Evolutionary conservation across 306 rosid genomes (phyloP), one percentile per base, ranked within the genome.

Genomic region (Urtica urens): DNA sequence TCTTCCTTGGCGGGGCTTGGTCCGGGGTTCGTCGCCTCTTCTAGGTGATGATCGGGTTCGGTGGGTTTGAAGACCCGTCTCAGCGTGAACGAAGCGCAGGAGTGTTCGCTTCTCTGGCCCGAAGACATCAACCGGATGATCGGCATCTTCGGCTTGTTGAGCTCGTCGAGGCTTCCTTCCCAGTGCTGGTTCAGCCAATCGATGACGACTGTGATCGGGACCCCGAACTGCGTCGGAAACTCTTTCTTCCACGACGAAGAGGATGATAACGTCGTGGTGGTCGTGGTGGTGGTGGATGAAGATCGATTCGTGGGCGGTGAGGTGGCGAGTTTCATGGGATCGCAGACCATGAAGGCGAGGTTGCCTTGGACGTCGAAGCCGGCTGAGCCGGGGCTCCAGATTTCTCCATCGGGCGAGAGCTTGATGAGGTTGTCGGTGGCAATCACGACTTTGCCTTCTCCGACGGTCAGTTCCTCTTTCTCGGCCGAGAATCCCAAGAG

Each of bases 141-240:
- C 2, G 95, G 99, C 62, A 78, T 53, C 60, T 82, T 86, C 7
- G 99, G 99, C 58, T 92, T 92, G 81, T 79, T 85, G 55, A 92
- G 96, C 23, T 92, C 99, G 37, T 92, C 96, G 25, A 92, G 96
- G 66, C 76, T 86, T 17, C 99, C 99, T 62, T 86, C 99, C 99
- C 99, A 92, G 16, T 92, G 96, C 78, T 92, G 94, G 67, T 92
- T 82, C 66, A 92, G 72, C 99, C 99, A 92, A 72, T 82, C 96
- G 65, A 79, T 82, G 47, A 92, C 74, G 30, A 92, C 80, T 3
- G 94, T 85, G 41, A 92, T 80, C 3, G 99, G 99, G 39, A 92
- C 78, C 29, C 99, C 96, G 40, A 92, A 92, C 66, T 82, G 96
- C 96, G 79, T 79, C 8, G 90, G 85, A 43, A 51, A 66, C 55